Percentiles rank a stretch among this genome's conserved stretches.
These are phyloP conservation scores for Aphanomyces cochlioides DNA, from an alignment of 352 stramenopile genomes.

Conservation along the genomic window DNA sequence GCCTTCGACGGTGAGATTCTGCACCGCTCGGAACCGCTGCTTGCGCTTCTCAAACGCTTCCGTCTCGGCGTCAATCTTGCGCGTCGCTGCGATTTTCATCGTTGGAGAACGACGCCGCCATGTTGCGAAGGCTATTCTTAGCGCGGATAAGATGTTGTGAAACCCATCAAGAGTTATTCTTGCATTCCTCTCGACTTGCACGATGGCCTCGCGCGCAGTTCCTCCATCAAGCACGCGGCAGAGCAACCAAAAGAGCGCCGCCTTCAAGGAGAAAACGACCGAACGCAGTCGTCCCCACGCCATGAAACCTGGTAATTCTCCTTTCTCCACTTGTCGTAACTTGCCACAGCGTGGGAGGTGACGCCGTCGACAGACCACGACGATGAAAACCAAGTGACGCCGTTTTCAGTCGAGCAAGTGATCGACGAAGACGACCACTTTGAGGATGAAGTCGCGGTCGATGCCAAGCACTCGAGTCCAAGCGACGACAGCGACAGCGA, in stretches of 20 bases:
- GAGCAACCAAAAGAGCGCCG: background rate
- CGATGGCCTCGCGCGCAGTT: background rate
- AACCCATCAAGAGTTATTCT: background rate
- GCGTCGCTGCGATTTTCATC: background rate
- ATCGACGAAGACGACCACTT: slow-evolving; percentile 33
- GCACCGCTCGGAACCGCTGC: slow-evolving; percentile 11
- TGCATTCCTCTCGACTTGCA: background rate
- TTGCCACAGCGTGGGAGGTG: no score
- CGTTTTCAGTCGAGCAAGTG: slow-evolving; percentile 51
- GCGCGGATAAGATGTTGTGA: background rate
- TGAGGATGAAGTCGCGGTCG: slow-evolving; percentile 39
- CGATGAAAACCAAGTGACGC: slow-evolving; percentile 60
- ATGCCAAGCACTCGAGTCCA: slow-evolving; percentile 31
- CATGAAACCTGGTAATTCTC: background rate
- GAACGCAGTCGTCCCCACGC: background rate
- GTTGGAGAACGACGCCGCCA: no score
- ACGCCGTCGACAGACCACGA: background rate
- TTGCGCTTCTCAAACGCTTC: slow-evolving; percentile 38
- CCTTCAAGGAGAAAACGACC: slow-evolving; percentile 8
- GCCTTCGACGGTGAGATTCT: slow-evolving; percentile 32
- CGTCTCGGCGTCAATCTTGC: slow-evolving; percentile 31
- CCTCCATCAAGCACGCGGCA: background rate
- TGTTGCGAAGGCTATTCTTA: slow-evolving; percentile 2
- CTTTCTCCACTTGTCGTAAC: no score
- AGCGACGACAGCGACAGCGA: slow-evolving; percentile 16